Conservation (phyloP, 116 monocot species). For the Posidonia oceanica region DNA sequence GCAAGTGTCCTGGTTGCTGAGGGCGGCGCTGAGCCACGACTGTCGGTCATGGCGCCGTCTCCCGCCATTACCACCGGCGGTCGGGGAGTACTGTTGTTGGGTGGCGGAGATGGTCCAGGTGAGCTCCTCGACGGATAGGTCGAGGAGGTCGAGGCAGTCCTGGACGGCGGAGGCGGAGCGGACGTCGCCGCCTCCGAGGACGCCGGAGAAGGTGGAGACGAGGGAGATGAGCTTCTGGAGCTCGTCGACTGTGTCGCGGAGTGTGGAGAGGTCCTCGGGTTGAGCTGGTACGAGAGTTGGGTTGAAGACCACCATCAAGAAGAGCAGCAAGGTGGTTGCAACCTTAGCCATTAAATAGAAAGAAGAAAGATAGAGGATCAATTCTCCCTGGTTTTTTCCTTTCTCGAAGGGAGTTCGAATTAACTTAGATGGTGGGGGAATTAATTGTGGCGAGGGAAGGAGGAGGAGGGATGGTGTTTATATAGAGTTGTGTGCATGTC, state of each 20-base stretch:
- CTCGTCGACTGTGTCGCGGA: slow-evolving; percentile 44
- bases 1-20: slow-evolving; percentile 92
- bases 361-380: no score
- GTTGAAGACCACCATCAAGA: no score
- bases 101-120: slow-evolving; percentile 33
- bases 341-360: no score
- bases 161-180: slow-evolving; percentile 59
- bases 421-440: no score
- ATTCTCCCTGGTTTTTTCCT: no score
- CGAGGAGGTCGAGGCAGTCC: slow-evolving; percentile 86
- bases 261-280: slow-evolving; percentile 25
- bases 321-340: no score
- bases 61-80: not conserved
- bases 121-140: slow-evolving; percentile 67
- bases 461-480: no score
- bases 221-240: slow-evolving; percentile 34
- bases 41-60: slow-evolving; percentile 33
- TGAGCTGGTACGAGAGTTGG: no score
- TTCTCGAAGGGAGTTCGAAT: no score
- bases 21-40: slow-evolving; percentile 77
- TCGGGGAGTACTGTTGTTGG: not conserved
- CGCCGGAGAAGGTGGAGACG: slow-evolving; percentile 32
- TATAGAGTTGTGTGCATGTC: no score
- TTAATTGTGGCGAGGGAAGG: no score
- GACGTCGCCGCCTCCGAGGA: slow-evolving; percentile 21